Conservation (phyloP, 2,329 filamentous ascomycete species). For the Ceratocystis ficicola region DNA sequence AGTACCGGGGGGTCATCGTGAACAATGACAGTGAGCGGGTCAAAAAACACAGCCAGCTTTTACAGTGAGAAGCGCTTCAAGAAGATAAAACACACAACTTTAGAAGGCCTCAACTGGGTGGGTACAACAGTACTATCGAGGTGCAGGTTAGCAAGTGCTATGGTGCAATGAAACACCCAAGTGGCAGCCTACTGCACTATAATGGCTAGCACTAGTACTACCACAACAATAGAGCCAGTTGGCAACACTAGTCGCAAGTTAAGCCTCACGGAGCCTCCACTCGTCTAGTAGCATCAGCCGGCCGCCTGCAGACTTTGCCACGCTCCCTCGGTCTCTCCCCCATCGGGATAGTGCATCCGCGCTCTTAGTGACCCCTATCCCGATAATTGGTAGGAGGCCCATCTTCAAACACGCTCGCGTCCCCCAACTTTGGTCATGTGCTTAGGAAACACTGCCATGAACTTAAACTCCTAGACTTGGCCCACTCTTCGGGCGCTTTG, state of each 20-base stretch:
- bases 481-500: not conserved
- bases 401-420: not conserved
- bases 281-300: no score
- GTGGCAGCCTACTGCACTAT: no score
- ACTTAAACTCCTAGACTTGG: not conserved
- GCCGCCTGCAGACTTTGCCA: not conserved
- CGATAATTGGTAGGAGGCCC: not conserved
- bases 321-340: not conserved
- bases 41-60: not conserved
- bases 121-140: no score
- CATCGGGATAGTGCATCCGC: not conserved
- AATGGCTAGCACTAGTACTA: no score
- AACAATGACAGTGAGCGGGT: not conserved
- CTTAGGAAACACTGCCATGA: not conserved
- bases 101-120: no score
- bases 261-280: no score
- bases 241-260: no score
- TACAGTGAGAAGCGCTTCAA: not conserved
- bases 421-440: not conserved
- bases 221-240: no score
- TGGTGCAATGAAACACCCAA: no score
- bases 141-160: no score
- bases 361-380: not conserved
- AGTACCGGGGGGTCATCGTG: not conserved
- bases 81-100: no score